Percentiles rank a stretch among this genome's conserved stretches.
Evolutionary conservation across 2,329 filamentous ascomycete species (phyloP).

Genomic region (Fonsecaea monophora): DNA sequence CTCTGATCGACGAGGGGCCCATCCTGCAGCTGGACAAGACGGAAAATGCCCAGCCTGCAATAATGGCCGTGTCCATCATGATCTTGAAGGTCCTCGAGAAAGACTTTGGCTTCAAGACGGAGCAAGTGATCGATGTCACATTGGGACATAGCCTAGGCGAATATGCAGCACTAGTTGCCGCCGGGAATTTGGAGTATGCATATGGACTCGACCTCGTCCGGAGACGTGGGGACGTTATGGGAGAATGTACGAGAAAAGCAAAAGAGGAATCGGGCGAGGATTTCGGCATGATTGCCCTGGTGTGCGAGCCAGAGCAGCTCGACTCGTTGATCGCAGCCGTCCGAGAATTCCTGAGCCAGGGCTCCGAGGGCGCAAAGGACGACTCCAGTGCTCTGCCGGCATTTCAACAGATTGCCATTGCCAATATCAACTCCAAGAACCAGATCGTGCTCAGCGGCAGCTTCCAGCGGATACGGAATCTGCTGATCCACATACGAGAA

Average conservation of each 20-base stretch:
- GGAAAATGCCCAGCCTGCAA: conserved; percentile 88
- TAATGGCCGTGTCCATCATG: conserved; percentile 92
- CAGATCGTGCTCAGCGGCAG: conserved; percentile 93
- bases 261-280: conserved; percentile 73
- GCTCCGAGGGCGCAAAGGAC: conserved; percentile 68
- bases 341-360: conserved; percentile 76
- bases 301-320: conserved; percentile 83
- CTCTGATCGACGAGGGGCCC: conserved; percentile 79
- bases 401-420: conserved; percentile 86
- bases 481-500: conserved; percentile 83
- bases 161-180: conserved; percentile 87
- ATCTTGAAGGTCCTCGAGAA: conserved; percentile 86
- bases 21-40: conserved; percentile 79
- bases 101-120: conserved; percentile 78
- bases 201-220: conserved; percentile 81
- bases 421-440: conserved; percentile 94
- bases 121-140: conserved; percentile 77
- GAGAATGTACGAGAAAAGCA: conserved; percentile 72
- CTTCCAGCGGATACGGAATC: conserved; percentile 78
- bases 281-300: conserved; percentile 92
- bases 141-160: conserved; percentile 92
- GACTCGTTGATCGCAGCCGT: conserved; percentile 73
- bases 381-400: conserved; percentile 73
- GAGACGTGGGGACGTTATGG: conserved; percentile 81
- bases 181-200: conserved; percentile 76